These are phyloP conservation scores for Chaetomiaceae sp. DNA, from an alignment of 2,329 filamentous ascomycete genomes.

Conservation along the genomic window DNA sequence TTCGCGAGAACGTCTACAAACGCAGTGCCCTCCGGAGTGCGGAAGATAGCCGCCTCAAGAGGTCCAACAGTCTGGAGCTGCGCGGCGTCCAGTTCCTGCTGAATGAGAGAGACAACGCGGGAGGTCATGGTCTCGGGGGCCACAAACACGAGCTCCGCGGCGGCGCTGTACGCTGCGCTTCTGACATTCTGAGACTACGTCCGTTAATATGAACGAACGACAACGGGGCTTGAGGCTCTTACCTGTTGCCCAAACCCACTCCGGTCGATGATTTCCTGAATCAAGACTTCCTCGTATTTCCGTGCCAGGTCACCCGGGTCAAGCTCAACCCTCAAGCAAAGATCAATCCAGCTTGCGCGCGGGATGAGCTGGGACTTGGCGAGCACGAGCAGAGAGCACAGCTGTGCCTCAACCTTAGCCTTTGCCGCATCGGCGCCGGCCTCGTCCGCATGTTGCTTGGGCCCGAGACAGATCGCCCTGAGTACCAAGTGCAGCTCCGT, in stretches of 20 bases:
- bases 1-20: slow-evolving; percentile 89
- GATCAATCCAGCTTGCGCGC: slow-evolving; percentile 77
- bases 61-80: slow-evolving; percentile 70
- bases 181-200: slow-evolving; percentile 42
- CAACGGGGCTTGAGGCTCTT: slow-evolving; percentile 12
- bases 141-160: slow-evolving; percentile 88
- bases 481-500: slow-evolving; percentile 56
- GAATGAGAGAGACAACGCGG: slow-evolving; percentile 67
- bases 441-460: slow-evolving; percentile 41
- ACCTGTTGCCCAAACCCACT: slow-evolving; percentile 50
- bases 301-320: slow-evolving; percentile 76
- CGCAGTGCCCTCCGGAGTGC: slow-evolving; percentile 78
- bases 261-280: slow-evolving; percentile 57
- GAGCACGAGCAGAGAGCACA: slow-evolving; percentile 71
- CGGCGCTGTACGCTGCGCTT: slow-evolving; percentile 72
- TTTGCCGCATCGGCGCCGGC: slow-evolving; percentile 38
- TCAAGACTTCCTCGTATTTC: slow-evolving; percentile 55
- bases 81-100: slow-evolving; percentile 62
- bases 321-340: slow-evolving; percentile 70
- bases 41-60: slow-evolving; percentile 86
- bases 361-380: slow-evolving; percentile 73
- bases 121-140: slow-evolving; percentile 77
- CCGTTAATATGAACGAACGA: slow-evolving; percentile 11
- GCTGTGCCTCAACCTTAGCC: slow-evolving; percentile 57
- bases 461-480: slow-evolving; percentile 56